Base-by-base conservation (phyloP, 495 filamentous ascomycete genomes). In the Polyplosphaeria fusca region DNA sequence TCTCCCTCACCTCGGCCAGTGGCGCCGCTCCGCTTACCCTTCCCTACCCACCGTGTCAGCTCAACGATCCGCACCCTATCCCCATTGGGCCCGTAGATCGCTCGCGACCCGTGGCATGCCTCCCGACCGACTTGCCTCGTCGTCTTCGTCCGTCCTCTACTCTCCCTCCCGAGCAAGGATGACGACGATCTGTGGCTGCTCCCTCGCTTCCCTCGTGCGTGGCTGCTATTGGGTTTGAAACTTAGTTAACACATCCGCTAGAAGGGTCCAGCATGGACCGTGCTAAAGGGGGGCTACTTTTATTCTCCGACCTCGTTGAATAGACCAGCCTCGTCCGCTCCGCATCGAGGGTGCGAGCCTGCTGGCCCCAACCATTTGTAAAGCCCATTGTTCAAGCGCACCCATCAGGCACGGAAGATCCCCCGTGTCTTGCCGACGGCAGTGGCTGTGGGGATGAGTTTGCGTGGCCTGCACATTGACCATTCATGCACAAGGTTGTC, bases 401-500 rank as follows among this genome's bases (percentile, higher is more conserved):
- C 39, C 39, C 9, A 11, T 42, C 39, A 42, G 11, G 5, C 9
- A 42, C 39, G 19, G 39, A 12, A 5, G 39, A 20, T n/a, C n/a
- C n/a, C n/a, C n/a, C n/a, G n/a, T n/a, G n/a, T n/a, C n/a, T n/a
- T n/a, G n/a, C n/a, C n/a, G n/a, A n/a, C n/a, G n/a, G n/a, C n/a
- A n/a, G n/a, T n/a, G n/a, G n/a, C n/a, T n/a, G n/a, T n/a, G n/a
- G n/a, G n/a, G n/a, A n/a, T n/a, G n/a, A n/a, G n/a, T n/a, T n/a
- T n/a, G n/a, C n/a, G n/a, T n/a, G n/a, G n/a, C n/a, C n/a, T 9
- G n/a, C 7, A 35, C 30, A n/a, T n/a, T n/a, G 7, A 35, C 30
- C 46, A 45, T 52, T 59, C 56, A 60, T 60, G 56, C 56, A 27
- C 47, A 30, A 53, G 16, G 20, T 51, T 37, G 41, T 22, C 3